A percentile compares a stretch with the other conserved stretches of the same genome.
These are phyloP conservation scores for Metschnikowia amazonensis DNA, from an alignment of 805 yeast species.

Conservation along the genomic window DNA sequence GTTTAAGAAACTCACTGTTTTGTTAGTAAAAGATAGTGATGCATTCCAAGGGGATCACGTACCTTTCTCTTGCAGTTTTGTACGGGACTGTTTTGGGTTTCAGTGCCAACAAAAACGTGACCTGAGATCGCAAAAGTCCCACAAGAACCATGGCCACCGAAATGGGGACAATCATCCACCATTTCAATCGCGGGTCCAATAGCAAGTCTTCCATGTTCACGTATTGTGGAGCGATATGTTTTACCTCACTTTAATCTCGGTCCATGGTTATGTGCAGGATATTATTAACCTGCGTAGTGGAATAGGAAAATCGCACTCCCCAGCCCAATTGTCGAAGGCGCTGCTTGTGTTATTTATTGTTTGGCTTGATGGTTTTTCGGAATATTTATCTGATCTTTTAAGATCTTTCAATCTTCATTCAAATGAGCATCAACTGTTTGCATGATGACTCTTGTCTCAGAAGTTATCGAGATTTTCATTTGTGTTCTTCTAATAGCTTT, in stretches of 20 bases:
- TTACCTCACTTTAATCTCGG: neutral
- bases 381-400: too few relatives aligned
- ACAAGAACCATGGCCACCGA: slow-evolving; percentile 85
- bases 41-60: slow-evolving; percentile 15
- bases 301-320: too few relatives aligned
- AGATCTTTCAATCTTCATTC: too few relatives aligned
- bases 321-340: too few relatives aligned
- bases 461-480: too few relatives aligned
- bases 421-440: too few relatives aligned
- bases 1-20: slow-evolving; percentile 51
- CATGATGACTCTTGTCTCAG: too few relatives aligned
- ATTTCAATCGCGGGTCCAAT: slow-evolving; percentile 76
- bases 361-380: too few relatives aligned
- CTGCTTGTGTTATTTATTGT: too few relatives aligned
- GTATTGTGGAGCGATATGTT: neutral
- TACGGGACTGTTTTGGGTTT: slow-evolving; percentile 51
- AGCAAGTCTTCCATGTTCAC: slow-evolving; percentile 5
- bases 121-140: slow-evolving; percentile 71
- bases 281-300: too few relatives aligned
- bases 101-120: slow-evolving; percentile 58
- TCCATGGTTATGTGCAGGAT: neutral
- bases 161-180: slow-evolving; percentile 91
- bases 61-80: slow-evolving; percentile 49
- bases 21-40: slow-evolving; percentile 4
- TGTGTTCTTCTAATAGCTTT: too few relatives aligned